Evolutionary conservation across 1,284 basidiomycete genomes (phyloP).

Genomic region (Ganoderma multipileum): DNA sequence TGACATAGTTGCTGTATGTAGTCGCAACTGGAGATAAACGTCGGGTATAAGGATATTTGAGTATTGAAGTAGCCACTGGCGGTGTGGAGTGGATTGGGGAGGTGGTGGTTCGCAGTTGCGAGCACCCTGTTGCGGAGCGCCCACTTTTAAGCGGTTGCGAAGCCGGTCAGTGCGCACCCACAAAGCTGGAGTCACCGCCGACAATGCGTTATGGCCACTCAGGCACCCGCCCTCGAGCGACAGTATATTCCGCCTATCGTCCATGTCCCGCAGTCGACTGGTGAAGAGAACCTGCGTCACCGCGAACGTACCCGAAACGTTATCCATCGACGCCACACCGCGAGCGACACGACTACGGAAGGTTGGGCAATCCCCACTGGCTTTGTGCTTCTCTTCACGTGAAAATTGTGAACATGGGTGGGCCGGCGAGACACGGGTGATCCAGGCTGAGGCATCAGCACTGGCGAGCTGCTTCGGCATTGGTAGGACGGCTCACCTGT

Average conservation of each 20-base stretch:
- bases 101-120: neutral
- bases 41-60: neutral
- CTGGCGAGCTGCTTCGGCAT: neutral
- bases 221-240: neutral
- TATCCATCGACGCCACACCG: neutral
- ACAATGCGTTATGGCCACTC: neutral
- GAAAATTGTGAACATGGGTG: neutral
- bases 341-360: neutral
- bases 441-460: neutral
- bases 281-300: neutral
- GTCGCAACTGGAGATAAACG: neutral
- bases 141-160: slow-evolving; percentile 1
- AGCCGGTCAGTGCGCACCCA: neutral
- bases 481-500: no score
- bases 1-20: neutral
- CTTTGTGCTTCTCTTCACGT: neutral
- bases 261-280: neutral
- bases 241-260: neutral
- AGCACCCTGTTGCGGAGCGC: neutral
- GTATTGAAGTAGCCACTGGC: neutral
- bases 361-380: neutral
- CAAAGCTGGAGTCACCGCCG: neutral
- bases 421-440: neutral
- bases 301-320: neutral
- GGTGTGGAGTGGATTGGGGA: neutral